Base-by-base conservation (phyloP, 768 basidiomycete species). In the Boletellus emodensis region DNA sequence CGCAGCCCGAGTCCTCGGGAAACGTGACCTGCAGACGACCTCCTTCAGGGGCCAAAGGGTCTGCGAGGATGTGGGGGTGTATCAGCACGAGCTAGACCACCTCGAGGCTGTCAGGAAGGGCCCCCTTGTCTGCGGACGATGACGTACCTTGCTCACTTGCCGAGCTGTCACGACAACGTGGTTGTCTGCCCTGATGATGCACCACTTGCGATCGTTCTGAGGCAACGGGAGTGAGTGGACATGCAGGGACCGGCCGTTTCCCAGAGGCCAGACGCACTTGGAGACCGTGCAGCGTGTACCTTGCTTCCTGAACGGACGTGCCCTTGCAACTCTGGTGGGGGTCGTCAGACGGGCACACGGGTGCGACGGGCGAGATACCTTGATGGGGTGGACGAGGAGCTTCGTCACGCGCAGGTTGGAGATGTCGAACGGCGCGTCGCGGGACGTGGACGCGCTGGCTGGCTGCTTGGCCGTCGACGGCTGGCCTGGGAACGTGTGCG, bases 141-240 rank as follows among this genome's bases (percentile, higher is more conserved):
- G 24, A 40, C 55, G 20, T 60, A 81, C 87, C 75, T 83, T 82
- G 22, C 79, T 55, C 32, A 79, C 65, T 48, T 83, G 79, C 44
- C 88, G 77, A 6, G 87, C 88, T 2, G 88, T 91, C 38, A 90
- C 70, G 20, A 87, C 74, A 4, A 61, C 60, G 39, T 79, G 70
- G 6, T 72, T 78, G 9, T 71, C 68, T 3, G 75, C 75, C 55
- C 84, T 83, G 43, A 87, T 73, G 59, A 90, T 75, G 54, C 80
- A 83, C 80, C 86, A 88, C 64, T 70, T 74, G 54, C 88, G 76
- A 59, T 90, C 88, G 61, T 84, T 74, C 87, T 90, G 54, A n/a
- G 20, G 1, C 7, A 24, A 37, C 43, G 18, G 22, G n/a, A 30
- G 28, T 58, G 43, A 48, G 36, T 28, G 34, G 20, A 20, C 20